A percentile compares a stretch with the other conserved stretches of the same genome.
Conservation (phyloP, 106 monocot species). For the Dioscorea zingiberensis region DNA sequence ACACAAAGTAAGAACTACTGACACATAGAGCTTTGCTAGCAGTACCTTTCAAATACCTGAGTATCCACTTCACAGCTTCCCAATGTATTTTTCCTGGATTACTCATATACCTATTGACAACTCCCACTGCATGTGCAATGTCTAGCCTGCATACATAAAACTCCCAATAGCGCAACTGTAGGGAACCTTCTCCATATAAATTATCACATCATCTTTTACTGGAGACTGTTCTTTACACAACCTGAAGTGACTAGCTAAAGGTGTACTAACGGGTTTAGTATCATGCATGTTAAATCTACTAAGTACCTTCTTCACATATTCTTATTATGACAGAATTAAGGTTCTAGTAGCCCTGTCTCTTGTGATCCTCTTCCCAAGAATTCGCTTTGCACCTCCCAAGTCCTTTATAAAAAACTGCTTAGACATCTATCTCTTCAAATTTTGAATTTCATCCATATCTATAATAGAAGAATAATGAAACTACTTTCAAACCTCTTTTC, state of each 20-base stretch:
- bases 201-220: not conserved
- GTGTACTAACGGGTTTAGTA: too few species aligned
- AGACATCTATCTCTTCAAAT: not conserved
- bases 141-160: not conserved
- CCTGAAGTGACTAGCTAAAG: too few species aligned
- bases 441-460: not conserved
- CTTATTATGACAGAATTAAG: not conserved
- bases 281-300: too few species aligned
- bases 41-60: not conserved
- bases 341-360: not conserved
- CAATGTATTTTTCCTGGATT: not conserved
- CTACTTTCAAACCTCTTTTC: too few species aligned
- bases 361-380: not conserved
- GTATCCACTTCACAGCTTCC: not conserved
- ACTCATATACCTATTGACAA: not conserved
- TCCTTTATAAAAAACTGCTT: not conserved
- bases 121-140: not conserved
- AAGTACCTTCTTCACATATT: too few species aligned
- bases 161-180: not conserved
- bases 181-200: not conserved
- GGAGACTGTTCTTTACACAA: too few species aligned
- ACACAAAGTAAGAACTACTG: too few species aligned
- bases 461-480: too few species aligned
- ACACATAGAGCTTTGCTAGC: slow-evolving; percentile 1
- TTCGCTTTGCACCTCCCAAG: not conserved